These are phyloP conservation scores for Polyporus arcularius DNA, from an alignment of 768 basidiomycete genomes.

Conservation along the genomic window DNA sequence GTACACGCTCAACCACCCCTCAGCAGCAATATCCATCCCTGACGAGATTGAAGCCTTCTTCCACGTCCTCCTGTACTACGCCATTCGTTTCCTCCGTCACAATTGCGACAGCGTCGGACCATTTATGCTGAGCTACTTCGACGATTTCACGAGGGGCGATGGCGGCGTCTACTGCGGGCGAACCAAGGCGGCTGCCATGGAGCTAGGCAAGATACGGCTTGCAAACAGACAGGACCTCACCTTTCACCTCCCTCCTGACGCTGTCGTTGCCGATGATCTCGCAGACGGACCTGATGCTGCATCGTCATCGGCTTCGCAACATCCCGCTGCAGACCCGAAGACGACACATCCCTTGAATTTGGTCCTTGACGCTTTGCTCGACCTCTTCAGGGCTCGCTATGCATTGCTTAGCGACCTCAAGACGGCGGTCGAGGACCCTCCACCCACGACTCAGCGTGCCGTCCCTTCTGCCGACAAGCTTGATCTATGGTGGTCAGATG, in stretches of 20 bases:
- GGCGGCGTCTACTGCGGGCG: not conserved
- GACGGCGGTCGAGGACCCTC: too few species aligned
- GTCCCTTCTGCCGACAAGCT: too few species aligned
- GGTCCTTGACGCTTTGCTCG: not conserved
- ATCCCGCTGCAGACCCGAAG: not conserved
- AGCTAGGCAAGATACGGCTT: not conserved
- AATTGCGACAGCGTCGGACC: not conserved
- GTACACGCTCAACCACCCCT: not conserved
- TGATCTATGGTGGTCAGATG: too few species aligned
- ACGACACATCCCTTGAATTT: not conserved
- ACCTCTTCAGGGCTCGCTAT: not conserved
- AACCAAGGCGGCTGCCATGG: not conserved
- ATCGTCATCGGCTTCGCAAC: not conserved
- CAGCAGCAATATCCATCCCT: not conserved
- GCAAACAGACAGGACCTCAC: not conserved
- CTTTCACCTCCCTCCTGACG: not conserved
- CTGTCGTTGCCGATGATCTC: not conserved
- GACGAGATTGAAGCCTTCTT: slow-evolving; percentile 14
- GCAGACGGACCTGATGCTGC: not conserved
- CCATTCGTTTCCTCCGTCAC: slow-evolving; percentile 4
- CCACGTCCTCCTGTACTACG: slow-evolving; percentile 6
- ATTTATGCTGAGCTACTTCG: slow-evolving; percentile 6
- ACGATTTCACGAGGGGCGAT: not conserved
- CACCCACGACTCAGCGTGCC: too few species aligned
- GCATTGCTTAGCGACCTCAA: not conserved